phyloP scores from a whole-genome alignment of 345 rosid species.

The Dipteronia sinensis region DNA sequence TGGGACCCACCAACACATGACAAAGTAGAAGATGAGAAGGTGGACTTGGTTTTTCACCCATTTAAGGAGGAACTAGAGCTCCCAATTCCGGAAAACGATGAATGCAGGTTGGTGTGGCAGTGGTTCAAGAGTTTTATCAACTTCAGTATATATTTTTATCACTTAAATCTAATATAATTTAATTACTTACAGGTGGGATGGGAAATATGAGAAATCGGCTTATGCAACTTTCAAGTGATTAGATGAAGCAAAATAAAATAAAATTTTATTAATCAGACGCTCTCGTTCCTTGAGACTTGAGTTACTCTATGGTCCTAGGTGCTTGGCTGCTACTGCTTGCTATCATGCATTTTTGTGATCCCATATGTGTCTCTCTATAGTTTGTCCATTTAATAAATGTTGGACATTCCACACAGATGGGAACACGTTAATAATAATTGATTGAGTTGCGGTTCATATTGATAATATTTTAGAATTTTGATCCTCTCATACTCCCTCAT shows the following conservation, averaged over 20 bases:
- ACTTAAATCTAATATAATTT: neutral
- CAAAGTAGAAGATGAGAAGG: slow-evolving; percentile 55
- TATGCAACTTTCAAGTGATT: slow-evolving; percentile 39
- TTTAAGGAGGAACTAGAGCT: slow-evolving; percentile 68
- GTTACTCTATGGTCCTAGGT: too few relatives aligned
- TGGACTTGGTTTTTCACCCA: slow-evolving; percentile 62
- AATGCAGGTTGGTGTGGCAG: slow-evolving; percentile 47
- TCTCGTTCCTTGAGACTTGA: too few relatives aligned
- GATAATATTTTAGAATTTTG: too few relatives aligned
- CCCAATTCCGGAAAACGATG: slow-evolving; percentile 67
- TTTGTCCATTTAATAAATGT: too few relatives aligned
- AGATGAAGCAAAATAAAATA: slow-evolving; percentile 9
- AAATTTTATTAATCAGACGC: neutral
- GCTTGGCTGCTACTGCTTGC: neutral
- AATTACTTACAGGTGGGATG: slow-evolving; percentile 66
- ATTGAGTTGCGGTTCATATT: too few relatives aligned
- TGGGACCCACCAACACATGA: slow-evolving; percentile 74
- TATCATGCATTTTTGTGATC: neutral
- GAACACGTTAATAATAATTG: too few relatives aligned
- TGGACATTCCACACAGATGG: too few relatives aligned
- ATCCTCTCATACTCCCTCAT: too few relatives aligned
- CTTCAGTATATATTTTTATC: neutral
- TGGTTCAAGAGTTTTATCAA: neutral
- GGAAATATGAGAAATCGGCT: slow-evolving; percentile 65
- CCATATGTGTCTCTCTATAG: too few relatives aligned